phyloP scores from a whole-genome alignment of 2,329 filamentous ascomycete species.

The Fusarium torulosum region DNA sequence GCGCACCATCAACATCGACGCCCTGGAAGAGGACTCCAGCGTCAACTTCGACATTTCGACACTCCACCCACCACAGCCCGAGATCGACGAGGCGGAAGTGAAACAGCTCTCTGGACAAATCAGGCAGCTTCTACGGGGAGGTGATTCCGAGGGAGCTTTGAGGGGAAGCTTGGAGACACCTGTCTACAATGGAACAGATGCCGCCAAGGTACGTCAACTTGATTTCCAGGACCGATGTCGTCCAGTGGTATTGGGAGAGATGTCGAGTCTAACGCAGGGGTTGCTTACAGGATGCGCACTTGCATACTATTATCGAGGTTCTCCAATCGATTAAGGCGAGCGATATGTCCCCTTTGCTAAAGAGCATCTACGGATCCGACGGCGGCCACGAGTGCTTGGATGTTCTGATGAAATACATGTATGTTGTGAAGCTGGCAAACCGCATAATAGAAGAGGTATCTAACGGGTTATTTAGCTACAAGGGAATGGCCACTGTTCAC shows the following conservation, averaged over 20 bases:
- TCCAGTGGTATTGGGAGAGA: neutral
- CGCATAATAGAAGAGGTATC: neutral
- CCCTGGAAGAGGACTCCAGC: constrained; percentile 88
- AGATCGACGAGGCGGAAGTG: constrained; percentile 81
- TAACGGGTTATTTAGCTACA: constrained; percentile 72
- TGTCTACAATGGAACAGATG: constrained; percentile 75
- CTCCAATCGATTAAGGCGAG: constrained; percentile 95
- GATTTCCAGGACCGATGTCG: neutral
- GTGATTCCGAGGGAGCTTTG: constrained; percentile 88
- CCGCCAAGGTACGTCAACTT: constrained; percentile 64
- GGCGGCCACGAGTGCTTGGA: constrained; percentile 89
- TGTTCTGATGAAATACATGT: constrained; percentile 98
- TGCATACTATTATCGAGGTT: constrained; percentile 91
- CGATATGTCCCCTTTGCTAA: constrained; percentile 92
- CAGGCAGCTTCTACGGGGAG: constrained; percentile 86
- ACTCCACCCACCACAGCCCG: constrained; percentile 80
- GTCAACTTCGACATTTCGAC: constrained; percentile 91
- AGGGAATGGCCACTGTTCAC: constrained; percentile 78
- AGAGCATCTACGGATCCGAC: constrained; percentile 80
- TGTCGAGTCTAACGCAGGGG: constrained; percentile 10
- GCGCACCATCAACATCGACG: constrained; percentile 96
- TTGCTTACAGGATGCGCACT: constrained; percentile 77
- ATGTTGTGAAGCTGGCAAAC: constrained; percentile 55
- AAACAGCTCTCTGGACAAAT: constrained; percentile 84
- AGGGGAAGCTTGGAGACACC: constrained; percentile 86